Conservation (phyloP, 805 yeast species). For the Debaryomyces castellii region DNA sequence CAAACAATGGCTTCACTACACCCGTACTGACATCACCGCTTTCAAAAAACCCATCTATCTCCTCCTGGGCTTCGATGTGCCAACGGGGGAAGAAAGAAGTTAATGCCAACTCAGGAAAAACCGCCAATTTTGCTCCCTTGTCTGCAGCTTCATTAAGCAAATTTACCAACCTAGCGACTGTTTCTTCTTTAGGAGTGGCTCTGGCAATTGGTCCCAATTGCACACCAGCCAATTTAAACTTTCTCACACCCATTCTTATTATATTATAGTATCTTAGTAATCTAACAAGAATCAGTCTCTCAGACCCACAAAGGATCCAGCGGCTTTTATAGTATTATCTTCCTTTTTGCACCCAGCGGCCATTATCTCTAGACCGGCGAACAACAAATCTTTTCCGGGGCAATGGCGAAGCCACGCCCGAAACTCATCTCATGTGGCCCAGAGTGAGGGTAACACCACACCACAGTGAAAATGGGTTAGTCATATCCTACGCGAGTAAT, state of each 20-base stretch:
- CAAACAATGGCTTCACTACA: slow-evolving; percentile 28
- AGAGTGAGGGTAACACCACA: too few relatives aligned
- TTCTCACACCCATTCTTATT: slow-evolving; percentile 10
- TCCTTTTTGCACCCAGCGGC: too few relatives aligned
- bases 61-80: slow-evolving; percentile 30
- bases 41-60: slow-evolving; percentile 34
- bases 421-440: too few relatives aligned
- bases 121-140: slow-evolving; percentile 29
- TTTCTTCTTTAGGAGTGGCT: slow-evolving; percentile 24
- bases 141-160: slow-evolving; percentile 28
- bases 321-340: too few relatives aligned
- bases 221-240: slow-evolving; percentile 30
- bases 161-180: slow-evolving; percentile 26
- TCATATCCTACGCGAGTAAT: too few relatives aligned
- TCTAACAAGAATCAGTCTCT: too few relatives aligned
- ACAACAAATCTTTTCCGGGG: too few relatives aligned
- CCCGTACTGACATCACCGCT: slow-evolving; percentile 30
- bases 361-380: too few relatives aligned
- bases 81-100: slow-evolving; percentile 39
- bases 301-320: too few relatives aligned
- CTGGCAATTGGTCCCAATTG: slow-evolving; percentile 34
- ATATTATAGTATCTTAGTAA: background rate
- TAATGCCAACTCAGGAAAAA: slow-evolving; percentile 36
- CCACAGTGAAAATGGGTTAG: too few relatives aligned
- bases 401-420: too few relatives aligned